Base-by-base conservation (phyloP, 2,329 filamentous ascomycete species). In the Juglanconis juglandina region DNA sequence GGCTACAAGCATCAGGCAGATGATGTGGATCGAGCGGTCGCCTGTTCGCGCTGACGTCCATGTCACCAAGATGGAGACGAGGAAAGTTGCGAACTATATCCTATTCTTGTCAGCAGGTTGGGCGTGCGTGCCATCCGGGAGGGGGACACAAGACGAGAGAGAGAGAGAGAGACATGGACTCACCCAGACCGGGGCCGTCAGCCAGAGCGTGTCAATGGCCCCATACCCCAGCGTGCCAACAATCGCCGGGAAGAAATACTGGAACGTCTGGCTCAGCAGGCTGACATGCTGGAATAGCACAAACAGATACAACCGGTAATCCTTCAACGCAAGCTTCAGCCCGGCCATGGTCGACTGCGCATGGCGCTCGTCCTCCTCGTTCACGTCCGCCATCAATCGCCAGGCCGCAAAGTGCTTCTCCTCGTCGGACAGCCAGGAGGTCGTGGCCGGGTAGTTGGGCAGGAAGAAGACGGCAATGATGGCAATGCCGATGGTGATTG, bases 171-270 rank as follows among this genome's bases (percentile, higher is more conserved):
- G 17, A 47, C 13, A 7, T 17, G 11, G 6, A 67, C 69, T 52
- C 61, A 77, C 75, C 84, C 83, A 87, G 0, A 83, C 81, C 0
- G 82, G 81, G 0, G 76, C 81, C 1, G 83, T 86, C n/a, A 86
- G 74, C 57, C 84, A 78, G 0, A 87, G 73, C 0, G 84, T 86
- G 13, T 76, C 72, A 50, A 84, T 80, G 32, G 72, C 78, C 7
- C 76, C 75, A 68, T 84, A 88, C 0, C 84, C 83, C 0, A 89
- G 77, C 0, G 83, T 87, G 48, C 83, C 77, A 1, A 88, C 82
- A 46, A 89, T 86, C 0, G 79, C 83, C 0, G 86, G 86, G 71
- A 88, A 88, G 73, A 87, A 87, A 68, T 87, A 87, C 50, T 86
- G 83, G 66, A 87, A 87, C 1, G 80, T 82, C 66, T 85, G 81